phyloP scores from a whole-genome alignment of 2,329 filamentous ascomycete species.

The Claviceps arundinis region DNA sequence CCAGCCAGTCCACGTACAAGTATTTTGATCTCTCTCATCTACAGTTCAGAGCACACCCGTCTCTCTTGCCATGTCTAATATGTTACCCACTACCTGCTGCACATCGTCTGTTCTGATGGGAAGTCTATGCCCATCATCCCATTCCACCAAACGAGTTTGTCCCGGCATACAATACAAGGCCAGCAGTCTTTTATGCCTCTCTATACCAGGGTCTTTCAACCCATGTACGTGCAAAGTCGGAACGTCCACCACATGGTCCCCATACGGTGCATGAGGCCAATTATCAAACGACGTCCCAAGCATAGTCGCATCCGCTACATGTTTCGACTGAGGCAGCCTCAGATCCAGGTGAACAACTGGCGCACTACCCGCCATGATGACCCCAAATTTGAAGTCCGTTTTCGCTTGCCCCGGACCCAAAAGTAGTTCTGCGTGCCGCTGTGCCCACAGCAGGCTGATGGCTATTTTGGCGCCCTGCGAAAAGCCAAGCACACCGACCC shows the following conservation, averaged over 20 bases:
- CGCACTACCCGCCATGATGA: conserved; percentile 22
- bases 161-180: conserved; percentile 45
- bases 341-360: conserved; percentile 19
- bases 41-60: conserved; percentile 3
- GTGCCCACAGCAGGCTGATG: conserved; percentile 47
- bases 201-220: conserved; percentile 46
- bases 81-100: conserved; percentile 19
- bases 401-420: not conserved
- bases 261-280: conserved; percentile 35
- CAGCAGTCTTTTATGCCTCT: conserved; percentile 34
- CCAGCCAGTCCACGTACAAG: too few relatives aligned
- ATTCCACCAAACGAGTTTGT: conserved; percentile 48
- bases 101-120: conserved; percentile 58
- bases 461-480: conserved; percentile 53
- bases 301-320: conserved; percentile 13
- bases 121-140: conserved; percentile 60
- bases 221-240: conserved; percentile 30
- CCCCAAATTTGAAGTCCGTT: conserved; percentile 20
- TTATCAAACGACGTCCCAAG: conserved; percentile 14
- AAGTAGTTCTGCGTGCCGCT: conserved; percentile 24
- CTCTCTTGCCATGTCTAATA: conserved; percentile 14
- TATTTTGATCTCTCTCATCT: not conserved
- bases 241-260: conserved; percentile 16
- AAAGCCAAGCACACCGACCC: conserved; percentile 51
- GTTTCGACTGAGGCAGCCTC: conserved; percentile 41